A percentile compares a stretch with the other conserved stretches of the same genome.
Conservation (phyloP, 2,329 filamentous ascomycete genomes). For the Pseudopithomyces chartarum region DNA sequence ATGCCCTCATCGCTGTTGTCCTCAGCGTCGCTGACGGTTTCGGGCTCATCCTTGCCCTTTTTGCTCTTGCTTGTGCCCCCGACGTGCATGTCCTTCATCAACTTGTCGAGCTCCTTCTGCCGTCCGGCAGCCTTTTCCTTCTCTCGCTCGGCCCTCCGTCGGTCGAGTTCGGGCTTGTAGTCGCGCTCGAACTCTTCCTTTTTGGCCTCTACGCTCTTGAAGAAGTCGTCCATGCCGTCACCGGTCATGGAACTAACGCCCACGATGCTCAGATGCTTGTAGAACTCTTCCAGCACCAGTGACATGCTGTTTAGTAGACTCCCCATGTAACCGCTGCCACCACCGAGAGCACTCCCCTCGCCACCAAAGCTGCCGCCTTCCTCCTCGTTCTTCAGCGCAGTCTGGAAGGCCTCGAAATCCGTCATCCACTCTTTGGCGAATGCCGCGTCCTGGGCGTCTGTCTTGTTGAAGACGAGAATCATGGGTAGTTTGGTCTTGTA, state of each 20-base stretch:
- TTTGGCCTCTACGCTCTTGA: constrained; percentile 85
- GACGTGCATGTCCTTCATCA: constrained; percentile 92
- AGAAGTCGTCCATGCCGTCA: constrained; percentile 90
- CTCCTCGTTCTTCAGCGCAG: constrained; percentile 80
- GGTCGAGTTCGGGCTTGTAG: constrained; percentile 90
- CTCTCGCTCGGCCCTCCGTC: constrained; percentile 74
- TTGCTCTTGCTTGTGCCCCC: constrained; percentile 38
- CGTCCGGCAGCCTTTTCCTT: constrained; percentile 72
- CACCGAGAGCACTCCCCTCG: constrained; percentile 64
- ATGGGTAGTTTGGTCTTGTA: constrained; percentile 99
- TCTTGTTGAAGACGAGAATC: constrained; percentile 99
- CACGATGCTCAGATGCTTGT: constrained; percentile 89
- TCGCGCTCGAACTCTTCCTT: constrained; percentile 85
- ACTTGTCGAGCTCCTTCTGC: constrained; percentile 82
- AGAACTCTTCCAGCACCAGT: constrained; percentile 95
- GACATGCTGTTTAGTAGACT: constrained; percentile 97
- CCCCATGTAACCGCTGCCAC: constrained; percentile 92
- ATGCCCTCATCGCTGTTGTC: constrained; percentile 60
- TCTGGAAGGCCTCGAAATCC: constrained; percentile 95
- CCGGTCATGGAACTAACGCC: constrained; percentile 93
- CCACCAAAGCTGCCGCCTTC: constrained; percentile 76
- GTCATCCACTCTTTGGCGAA: constrained; percentile 99
- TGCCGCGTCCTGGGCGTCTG: constrained; percentile 86
- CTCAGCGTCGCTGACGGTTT: constrained; percentile 57
- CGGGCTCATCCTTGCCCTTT: constrained; percentile 51